phyloP scores from a whole-genome alignment of 2,329 filamentous ascomycete species.

The Colletotrichum kahawae region DNA sequence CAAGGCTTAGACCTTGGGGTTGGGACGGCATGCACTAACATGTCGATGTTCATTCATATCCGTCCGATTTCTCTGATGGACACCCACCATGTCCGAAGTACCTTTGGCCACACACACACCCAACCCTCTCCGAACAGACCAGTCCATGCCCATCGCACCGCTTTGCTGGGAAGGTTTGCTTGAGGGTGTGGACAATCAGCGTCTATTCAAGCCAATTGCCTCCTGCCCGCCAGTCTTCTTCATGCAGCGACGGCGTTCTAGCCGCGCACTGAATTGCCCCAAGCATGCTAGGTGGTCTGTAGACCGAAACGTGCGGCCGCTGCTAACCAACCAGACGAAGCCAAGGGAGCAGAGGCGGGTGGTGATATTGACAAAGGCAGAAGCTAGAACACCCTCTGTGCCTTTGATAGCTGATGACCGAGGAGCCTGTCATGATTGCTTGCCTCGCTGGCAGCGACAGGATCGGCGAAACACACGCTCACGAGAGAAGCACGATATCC shows the following conservation, averaged over 20 bases:
- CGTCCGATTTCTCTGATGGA: neutral
- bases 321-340: neutral
- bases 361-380: neutral
- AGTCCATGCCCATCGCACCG: neutral
- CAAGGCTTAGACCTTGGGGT: slow-evolving; percentile 15
- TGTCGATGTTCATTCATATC: neutral
- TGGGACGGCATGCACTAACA: neutral
- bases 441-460: neutral
- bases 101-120: neutral
- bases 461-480: neutral
- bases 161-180: neutral
- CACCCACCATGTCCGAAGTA: neutral
- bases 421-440: neutral
- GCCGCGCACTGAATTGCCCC: neutral
- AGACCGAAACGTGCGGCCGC: neutral
- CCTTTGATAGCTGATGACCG: neutral
- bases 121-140: neutral
- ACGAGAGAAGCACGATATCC: neutral
- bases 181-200: neutral
- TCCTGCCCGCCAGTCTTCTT: neutral
- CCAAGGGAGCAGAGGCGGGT: neutral
- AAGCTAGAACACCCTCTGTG: neutral
- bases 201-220: slow-evolving; percentile 8
- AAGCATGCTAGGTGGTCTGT: neutral
- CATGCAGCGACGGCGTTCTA: neutral